These are phyloP conservation scores for Sutorius eximius DNA, from an alignment of 1,284 basidiomycete genomes.

Conservation along the genomic window DNA sequence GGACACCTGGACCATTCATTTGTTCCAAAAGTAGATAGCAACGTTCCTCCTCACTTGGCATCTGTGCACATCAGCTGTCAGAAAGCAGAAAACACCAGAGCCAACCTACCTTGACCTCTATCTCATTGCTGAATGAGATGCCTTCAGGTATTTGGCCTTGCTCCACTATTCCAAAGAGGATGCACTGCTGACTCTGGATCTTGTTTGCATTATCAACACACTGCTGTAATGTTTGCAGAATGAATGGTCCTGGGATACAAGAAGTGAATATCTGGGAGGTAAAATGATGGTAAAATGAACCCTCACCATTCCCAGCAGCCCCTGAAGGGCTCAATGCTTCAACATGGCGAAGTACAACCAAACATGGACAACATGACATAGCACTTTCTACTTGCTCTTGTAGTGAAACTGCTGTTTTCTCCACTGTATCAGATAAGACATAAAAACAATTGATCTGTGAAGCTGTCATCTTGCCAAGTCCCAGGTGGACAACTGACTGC, in stretches of 20 bases:
- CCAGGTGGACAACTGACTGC: slow-evolving; percentile 7
- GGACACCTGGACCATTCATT: slow-evolving; percentile 8
- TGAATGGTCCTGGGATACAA: slow-evolving; percentile 49
- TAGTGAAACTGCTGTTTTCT: slow-evolving; percentile 78
- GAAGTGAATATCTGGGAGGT: neutral
- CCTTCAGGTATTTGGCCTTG: slow-evolving; percentile 65
- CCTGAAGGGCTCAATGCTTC: slow-evolving; percentile 82
- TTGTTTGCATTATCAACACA: slow-evolving; percentile 55
- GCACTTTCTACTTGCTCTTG: slow-evolving; percentile 82
- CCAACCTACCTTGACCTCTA: slow-evolving; percentile 64
- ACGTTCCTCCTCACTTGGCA: slow-evolving; percentile 78
- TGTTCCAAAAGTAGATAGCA: slow-evolving; percentile 36
- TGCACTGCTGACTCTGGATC: slow-evolving; percentile 62
- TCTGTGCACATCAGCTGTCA: slow-evolving; percentile 45
- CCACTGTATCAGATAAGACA: slow-evolving; percentile 77
- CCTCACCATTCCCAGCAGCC: slow-evolving; percentile 64
- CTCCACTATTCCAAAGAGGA: slow-evolving; percentile 78
- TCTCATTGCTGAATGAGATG: slow-evolving; percentile 88
- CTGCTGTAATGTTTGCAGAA: slow-evolving; percentile 65
- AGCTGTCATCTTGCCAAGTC: neutral
- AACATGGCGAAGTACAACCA: slow-evolving; percentile 80
- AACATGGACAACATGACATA: slow-evolving; percentile 78
- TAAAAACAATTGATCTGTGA: slow-evolving; percentile 86
- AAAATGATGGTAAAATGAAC: neutral
- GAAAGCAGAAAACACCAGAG: neutral